Evolutionary conservation across 164 flowering plant genomes (phyloP), one percentile per base, ranked within the genome.

Genomic region (Cinnamomum chago): DNA sequence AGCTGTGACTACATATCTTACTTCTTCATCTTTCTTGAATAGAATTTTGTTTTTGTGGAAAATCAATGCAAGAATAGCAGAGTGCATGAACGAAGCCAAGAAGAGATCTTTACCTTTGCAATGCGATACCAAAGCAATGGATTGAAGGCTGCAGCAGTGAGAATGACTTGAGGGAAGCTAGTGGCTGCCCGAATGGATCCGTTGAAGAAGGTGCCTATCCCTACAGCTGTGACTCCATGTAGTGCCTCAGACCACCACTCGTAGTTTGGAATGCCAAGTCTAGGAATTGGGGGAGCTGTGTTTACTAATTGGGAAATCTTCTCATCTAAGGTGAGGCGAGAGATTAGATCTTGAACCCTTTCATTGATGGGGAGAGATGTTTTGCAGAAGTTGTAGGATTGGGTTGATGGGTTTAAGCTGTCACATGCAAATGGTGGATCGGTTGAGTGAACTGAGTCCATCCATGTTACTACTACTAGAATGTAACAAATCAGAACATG

Each of bases 191-290:
- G 66, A 50, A 94, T 85, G 18, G 82, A 68, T 0, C 94, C 93
- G 28, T 80, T 75, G 78, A 92, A 83, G 2, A 30, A 65, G 55
- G 89, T 82, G 6, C 97, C 94, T 17, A 2, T 72, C 18, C 91
- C 90, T 0, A 35, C 79, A 27, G 60, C 24, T 70, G 92, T 73
- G 0, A 93, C 89, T 23, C 94, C 94, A 80, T 91, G 94, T n/a
- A 90, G 70, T 0, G 95, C 83, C 76, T 91, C 95, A 9, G 94
- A 90, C 97, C 98, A 92, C 98, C 98, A 95, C 77, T 92, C 77
- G 77, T 89, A 95, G 22, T 80, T 79, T 5, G 97, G 96, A 79
- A 92, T 79, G 25, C 97, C 92, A 20, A 95, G 94, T 33, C 98
- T 78, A 0, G 97, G 88, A 50, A 95, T 88, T 7, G 84, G 73